Percentiles rank a stretch among this genome's conserved stretches.
These are phyloP conservation scores for Cryptosporidium tyzzeri DNA, from an alignment of 169 alveolate species.

Conservation along the genomic window DNA sequence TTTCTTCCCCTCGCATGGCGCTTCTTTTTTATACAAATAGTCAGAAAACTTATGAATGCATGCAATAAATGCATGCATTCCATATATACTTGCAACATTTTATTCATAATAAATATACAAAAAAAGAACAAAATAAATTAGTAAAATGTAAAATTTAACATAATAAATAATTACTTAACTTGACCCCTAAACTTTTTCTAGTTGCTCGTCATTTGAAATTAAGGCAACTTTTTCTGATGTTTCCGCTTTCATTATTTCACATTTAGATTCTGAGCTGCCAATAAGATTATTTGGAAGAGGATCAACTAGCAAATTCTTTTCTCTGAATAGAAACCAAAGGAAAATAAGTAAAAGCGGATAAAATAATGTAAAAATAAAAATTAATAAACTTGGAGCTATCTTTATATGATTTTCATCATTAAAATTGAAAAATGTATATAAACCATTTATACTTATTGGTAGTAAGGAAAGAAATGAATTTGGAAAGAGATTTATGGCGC, in stretches of 20 bases:
- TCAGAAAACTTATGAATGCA: not conserved
- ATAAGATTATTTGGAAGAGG: constrained; percentile 35
- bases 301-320: constrained; percentile 54
- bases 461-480: constrained; percentile 31
- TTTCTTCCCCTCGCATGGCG: not conserved
- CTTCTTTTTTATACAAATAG: not conserved
- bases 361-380: constrained; percentile 54
- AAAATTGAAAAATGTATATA: constrained; percentile 64
- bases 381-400: constrained; percentile 63
- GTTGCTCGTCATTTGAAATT: not conserved
- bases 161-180: not conserved
- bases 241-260: not conserved
- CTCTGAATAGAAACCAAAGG: constrained; percentile 67
- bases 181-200: not conserved
- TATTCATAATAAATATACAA: not conserved
- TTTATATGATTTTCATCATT: constrained; percentile 54
- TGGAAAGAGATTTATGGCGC: constrained; percentile 33
- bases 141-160: not conserved
- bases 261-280: not conserved
- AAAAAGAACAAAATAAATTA: not conserved
- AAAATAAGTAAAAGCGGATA: constrained; percentile 53
- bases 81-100: too few species aligned
- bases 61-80: not conserved
- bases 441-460: constrained; percentile 60
- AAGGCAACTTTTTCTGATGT: not conserved